Conservation (phyloP, 2,329 filamentous ascomycete species). For the Stenocarpella maydis region DNA sequence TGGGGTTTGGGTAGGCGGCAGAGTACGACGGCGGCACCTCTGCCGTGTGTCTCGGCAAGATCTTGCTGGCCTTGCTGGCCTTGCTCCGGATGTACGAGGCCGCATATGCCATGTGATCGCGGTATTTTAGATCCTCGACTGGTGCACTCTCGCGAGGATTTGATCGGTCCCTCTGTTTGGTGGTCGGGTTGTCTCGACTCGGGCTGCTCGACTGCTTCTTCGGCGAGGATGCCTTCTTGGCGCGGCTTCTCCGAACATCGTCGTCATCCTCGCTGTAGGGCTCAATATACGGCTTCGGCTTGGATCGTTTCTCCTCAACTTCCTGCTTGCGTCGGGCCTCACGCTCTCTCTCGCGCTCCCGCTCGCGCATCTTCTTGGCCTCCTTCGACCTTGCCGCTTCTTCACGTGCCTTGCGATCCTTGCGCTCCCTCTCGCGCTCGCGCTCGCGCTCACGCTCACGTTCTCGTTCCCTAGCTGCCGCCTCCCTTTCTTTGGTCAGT, state of each 20-base stretch:
- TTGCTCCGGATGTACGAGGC: slow-evolving; percentile 37
- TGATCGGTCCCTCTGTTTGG: slow-evolving; percentile 30
- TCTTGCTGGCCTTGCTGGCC: slow-evolving; percentile 36
- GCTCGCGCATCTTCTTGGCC: slow-evolving; percentile 31
- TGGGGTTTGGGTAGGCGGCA: slow-evolving; percentile 36
- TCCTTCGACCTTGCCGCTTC: slow-evolving; percentile 21
- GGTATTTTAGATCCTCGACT: slow-evolving; percentile 30
- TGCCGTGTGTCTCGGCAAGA: slow-evolving; percentile 19
- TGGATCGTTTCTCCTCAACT: slow-evolving; percentile 42
- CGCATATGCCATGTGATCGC: slow-evolving; percentile 33
- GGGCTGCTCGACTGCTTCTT: slow-evolving; percentile 42
- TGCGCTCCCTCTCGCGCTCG: slow-evolving; percentile 45
- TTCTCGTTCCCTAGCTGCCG: slow-evolving; percentile 46
- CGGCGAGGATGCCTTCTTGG: slow-evolving; percentile 40
- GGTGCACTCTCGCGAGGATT: slow-evolving; percentile 20
- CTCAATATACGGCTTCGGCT: slow-evolving; percentile 41
- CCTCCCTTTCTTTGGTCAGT: slow-evolving; percentile 47
- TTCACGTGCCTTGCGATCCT: slow-evolving; percentile 40
- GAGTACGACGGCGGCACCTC: slow-evolving; percentile 27
- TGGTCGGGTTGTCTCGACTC: slow-evolving; percentile 37
- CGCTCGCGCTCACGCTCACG: slow-evolving; percentile 34
- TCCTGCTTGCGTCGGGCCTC: slow-evolving; percentile 41
- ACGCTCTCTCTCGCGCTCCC: slow-evolving; percentile 39
- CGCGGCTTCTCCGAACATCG: slow-evolving; percentile 38
- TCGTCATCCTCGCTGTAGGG: slow-evolving; percentile 40